phyloP scores from a whole-genome alignment of 176 grass and related monocot species.

The Dactylis glomerata region DNA sequence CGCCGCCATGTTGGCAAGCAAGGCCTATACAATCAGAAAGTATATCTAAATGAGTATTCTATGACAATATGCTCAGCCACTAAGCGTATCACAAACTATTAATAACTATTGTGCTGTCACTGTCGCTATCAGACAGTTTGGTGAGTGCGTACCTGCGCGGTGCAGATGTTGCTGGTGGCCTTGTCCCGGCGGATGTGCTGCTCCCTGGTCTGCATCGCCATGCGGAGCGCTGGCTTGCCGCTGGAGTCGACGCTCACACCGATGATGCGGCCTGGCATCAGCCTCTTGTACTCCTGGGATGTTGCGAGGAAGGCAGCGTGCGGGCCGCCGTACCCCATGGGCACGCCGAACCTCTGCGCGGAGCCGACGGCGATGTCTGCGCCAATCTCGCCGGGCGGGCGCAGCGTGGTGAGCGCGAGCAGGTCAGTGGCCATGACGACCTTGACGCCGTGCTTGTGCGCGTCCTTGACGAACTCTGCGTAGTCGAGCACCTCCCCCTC shows the following conservation, averaged over 20 bases:
- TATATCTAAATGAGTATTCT: not conserved
- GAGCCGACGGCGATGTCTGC: slow-evolving; percentile 93
- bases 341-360: slow-evolving; percentile 93
- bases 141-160: slow-evolving; percentile 68
- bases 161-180: slow-evolving; percentile 99
- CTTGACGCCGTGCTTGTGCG: slow-evolving; percentile 83
- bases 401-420: slow-evolving; percentile 77
- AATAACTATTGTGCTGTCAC: not conserved
- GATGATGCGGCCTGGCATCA: slow-evolving; percentile 96
- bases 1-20: slow-evolving; percentile 97
- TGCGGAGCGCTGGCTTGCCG: slow-evolving; percentile 85
- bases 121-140: slow-evolving; percentile 28
- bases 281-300: slow-evolving; percentile 94
- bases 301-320: slow-evolving; percentile 96
- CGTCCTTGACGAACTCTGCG: slow-evolving; percentile 74
- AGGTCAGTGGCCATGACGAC: slow-evolving; percentile 97
- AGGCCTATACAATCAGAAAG: slow-evolving; percentile 58
- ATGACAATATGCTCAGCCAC: not conserved
- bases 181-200: slow-evolving; percentile 98
- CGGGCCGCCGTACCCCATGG: slow-evolving; percentile 96
- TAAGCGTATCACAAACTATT: slow-evolving; percentile 4
- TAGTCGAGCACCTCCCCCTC: slow-evolving; percentile 93
- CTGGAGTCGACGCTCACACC: slow-evolving; percentile 82
- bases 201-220: slow-evolving; percentile 99
- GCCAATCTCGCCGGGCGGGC: slow-evolving; percentile 86